Evolutionary conservation across 495 filamentous ascomycete genomes (phyloP).

Genomic region (Neurospora discreta): DNA sequence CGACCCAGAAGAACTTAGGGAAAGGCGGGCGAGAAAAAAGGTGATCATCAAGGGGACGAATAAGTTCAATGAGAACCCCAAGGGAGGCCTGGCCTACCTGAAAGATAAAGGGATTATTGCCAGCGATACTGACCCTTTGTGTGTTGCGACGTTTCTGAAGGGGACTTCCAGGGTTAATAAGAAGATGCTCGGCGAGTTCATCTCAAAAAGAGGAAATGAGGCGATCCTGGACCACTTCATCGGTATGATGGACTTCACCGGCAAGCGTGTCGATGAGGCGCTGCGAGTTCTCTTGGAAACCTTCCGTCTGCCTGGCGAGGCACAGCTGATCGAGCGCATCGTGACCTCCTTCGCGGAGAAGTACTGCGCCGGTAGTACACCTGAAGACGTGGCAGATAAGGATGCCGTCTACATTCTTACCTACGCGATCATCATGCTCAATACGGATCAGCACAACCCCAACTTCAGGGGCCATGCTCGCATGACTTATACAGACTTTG

Average conservation of each 20-base stretch:
- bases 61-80: conserved; percentile 93
- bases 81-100: conserved; percentile 78
- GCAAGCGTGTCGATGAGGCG: conserved; percentile 80
- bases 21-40: conserved; percentile 68
- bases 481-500: conserved; percentile 73
- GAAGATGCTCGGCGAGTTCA: conserved; percentile 77
- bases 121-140: conserved; percentile 55
- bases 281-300: conserved; percentile 74
- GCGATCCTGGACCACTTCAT: conserved; percentile 73
- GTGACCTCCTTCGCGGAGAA: conserved; percentile 76
- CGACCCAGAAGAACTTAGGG: conserved; percentile 47
- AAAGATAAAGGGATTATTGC: conserved; percentile 74
- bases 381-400: conserved; percentile 69
- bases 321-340: conserved; percentile 85
- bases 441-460: conserved; percentile 90
- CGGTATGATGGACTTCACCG: conserved; percentile 72
- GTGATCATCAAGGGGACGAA: conserved; percentile 77
- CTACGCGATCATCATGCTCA: conserved; percentile 93
- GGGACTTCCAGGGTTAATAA: conserved; percentile 83
- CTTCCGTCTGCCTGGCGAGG: conserved; percentile 94
- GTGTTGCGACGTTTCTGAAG: conserved; percentile 71
- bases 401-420: conserved; percentile 86
- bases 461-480: conserved; percentile 72
- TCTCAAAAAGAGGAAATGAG: conserved; percentile 83
- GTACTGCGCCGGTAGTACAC: conserved; percentile 63